These are phyloP conservation scores for Linnemannia zychae DNA, from an alignment of 192 early-diverging fungal species.

Conservation along the genomic window DNA sequence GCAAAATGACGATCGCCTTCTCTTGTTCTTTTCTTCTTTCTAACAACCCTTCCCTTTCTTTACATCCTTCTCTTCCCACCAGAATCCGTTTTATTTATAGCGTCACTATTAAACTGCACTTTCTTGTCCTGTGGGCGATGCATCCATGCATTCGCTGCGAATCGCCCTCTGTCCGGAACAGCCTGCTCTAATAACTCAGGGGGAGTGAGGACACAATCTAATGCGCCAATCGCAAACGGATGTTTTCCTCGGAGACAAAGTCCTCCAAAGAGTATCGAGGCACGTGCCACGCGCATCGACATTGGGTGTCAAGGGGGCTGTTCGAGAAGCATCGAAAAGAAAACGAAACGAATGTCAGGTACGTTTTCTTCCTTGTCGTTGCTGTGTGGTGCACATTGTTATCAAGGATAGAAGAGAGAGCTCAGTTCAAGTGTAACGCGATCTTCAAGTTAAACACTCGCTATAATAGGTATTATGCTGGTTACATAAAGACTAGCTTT, in stretches of 20 bases:
- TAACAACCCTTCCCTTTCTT: neutral
- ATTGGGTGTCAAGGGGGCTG: neutral
- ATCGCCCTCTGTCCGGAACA: neutral
- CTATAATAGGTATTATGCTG: neutral
- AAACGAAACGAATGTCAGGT: neutral
- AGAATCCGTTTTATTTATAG: neutral
- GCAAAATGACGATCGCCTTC: neutral
- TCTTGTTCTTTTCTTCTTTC: neutral
- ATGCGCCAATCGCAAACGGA: neutral
- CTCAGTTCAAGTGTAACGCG: conserved; percentile 54
- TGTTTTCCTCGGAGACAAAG: neutral
- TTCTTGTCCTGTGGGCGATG: neutral
- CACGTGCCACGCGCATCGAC: neutral
- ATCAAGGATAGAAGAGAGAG: neutral
- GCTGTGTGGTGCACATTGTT: neutral
- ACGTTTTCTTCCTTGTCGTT: no score
- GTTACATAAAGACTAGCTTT: conserved; percentile 46
- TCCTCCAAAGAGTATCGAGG: neutral
- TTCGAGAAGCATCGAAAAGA: neutral
- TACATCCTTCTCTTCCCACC: neutral
- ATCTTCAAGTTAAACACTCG: conserved; percentile 33
- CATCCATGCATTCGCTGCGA: conserved; percentile 6
- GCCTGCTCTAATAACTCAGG: conserved; percentile 1
- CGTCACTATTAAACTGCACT: neutral
- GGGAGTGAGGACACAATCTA: neutral